Evolutionary conservation across 2,329 filamentous ascomycete species (phyloP).

Genomic region (Cladosporium oxysporum): DNA sequence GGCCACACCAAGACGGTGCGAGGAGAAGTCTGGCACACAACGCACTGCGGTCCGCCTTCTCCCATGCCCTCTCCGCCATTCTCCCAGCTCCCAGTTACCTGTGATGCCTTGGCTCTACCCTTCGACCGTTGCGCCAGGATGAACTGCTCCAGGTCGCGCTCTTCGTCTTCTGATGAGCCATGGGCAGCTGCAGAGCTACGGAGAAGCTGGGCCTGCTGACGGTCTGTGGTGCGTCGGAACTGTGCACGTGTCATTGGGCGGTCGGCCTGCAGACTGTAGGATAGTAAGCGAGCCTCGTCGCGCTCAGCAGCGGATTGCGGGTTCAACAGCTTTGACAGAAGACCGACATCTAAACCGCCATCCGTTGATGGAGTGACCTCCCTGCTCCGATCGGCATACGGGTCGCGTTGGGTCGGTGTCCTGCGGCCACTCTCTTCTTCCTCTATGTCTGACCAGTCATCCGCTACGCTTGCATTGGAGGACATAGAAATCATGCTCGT

Average conservation of each 20-base stretch:
- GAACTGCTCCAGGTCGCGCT: conserved; percentile 59
- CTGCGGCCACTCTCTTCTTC: conserved; percentile 57
- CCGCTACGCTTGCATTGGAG: conserved; percentile 48
- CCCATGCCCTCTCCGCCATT: conserved; percentile 73
- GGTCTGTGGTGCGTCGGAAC: conserved; percentile 68
- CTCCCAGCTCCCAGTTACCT: conserved; percentile 56
- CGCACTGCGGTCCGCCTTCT: conserved; percentile 77
- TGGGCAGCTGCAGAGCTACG: conserved; percentile 42
- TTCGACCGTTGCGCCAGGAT: conserved; percentile 56
- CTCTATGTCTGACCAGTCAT: conserved; percentile 45
- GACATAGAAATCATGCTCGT: conserved; percentile 77
- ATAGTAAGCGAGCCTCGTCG: conserved; percentile 77
- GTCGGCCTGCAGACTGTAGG: conserved; percentile 73
- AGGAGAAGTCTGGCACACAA: conserved; percentile 86
- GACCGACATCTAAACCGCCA: conserved; percentile 30
- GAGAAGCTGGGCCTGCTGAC: conserved; percentile 70
- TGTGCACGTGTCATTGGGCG: conserved; percentile 78
- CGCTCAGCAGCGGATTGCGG: conserved; percentile 75
- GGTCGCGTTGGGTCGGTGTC: conserved; percentile 72
- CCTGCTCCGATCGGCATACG: conserved; percentile 43
- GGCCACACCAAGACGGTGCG: conserved; percentile 94
- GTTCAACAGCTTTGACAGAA: conserved; percentile 77
- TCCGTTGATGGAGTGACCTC: conserved; percentile 61
- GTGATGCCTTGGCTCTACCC: conserved; percentile 42
- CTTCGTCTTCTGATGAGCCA: conserved; percentile 53